These are phyloP conservation scores for Eucalyptus curtisii DNA, from an alignment of 345 rosid genomes.

Conservation along the genomic window DNA sequence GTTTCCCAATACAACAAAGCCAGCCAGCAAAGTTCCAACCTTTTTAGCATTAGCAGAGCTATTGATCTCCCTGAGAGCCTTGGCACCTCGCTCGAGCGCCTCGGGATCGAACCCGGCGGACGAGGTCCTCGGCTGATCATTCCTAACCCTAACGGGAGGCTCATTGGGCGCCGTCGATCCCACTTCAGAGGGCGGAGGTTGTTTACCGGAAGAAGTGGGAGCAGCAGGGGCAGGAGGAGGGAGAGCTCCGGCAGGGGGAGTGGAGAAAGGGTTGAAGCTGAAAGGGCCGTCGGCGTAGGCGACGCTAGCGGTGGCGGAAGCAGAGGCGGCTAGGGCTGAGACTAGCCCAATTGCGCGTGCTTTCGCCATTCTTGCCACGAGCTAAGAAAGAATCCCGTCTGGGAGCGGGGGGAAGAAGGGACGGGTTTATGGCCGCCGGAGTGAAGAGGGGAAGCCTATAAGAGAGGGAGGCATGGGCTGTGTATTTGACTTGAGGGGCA, in stretches of 20 bases:
- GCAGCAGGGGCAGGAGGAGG: background rate
- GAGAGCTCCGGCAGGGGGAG: conserved; percentile 8
- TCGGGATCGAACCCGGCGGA: conserved; percentile 91
- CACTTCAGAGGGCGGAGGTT: conserved; percentile 17
- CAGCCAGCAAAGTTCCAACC: conserved; percentile 16
- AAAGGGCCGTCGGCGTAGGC: conserved; percentile 65
- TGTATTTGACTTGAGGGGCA: background rate
- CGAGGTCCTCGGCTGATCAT: conserved; percentile 64
- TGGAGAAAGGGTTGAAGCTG: conserved; percentile 28
- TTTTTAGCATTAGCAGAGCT: conserved; percentile 64
- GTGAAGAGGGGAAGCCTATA: background rate
- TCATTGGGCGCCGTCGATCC: conserved; percentile 4
- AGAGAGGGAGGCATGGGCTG: background rate
- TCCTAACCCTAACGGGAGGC: conserved; percentile 33
- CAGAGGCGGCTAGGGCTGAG: conserved; percentile 61
- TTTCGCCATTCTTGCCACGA: conserved; percentile 34
- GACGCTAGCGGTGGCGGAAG: conserved; percentile 21
- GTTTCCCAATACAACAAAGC: background rate
- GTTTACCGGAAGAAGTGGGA: conserved; percentile 15
- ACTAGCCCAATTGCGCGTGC: conserved; percentile 40
- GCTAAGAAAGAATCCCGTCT: background rate
- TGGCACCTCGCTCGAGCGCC: conserved; percentile 83
- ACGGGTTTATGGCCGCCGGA: background rate
- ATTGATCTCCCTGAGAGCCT: conserved; percentile 56
- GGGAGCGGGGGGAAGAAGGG: background rate